phyloP scores from a whole-genome alignment of 2,329 filamentous ascomycete species.

The Shiraia sp. region DNA sequence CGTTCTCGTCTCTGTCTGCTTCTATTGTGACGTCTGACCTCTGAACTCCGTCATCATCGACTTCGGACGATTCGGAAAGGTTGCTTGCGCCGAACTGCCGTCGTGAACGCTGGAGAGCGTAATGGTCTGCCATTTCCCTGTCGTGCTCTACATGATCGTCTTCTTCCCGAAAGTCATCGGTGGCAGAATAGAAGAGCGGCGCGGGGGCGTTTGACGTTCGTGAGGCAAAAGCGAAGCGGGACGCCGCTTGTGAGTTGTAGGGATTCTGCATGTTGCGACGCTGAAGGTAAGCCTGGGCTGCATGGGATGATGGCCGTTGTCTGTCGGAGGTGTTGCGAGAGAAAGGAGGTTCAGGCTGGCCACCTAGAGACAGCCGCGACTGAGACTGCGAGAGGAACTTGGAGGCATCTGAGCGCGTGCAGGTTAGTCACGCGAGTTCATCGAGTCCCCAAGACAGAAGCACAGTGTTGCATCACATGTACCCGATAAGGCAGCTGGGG shows the following conservation, averaged over 20 bases:
- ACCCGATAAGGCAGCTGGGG: slow-evolving; percentile 31
- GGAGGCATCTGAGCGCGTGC: slow-evolving; percentile 75
- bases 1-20: slow-evolving; percentile 47
- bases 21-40: slow-evolving; percentile 56
- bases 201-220: slow-evolving; percentile 77
- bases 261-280: slow-evolving; percentile 67
- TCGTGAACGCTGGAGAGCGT: slow-evolving; percentile 86
- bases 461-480: slow-evolving; percentile 36
- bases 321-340: slow-evolving; percentile 53
- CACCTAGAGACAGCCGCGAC: slow-evolving; percentile 79
- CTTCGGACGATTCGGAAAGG: slow-evolving; percentile 82
- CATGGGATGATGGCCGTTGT: slow-evolving; percentile 51
- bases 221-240: slow-evolving; percentile 78
- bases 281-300: slow-evolving; percentile 55
- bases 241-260: slow-evolving; percentile 71
- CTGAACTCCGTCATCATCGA: slow-evolving; percentile 68
- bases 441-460: slow-evolving; percentile 29
- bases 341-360: slow-evolving; percentile 54
- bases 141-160: slow-evolving; percentile 92
- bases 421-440: slow-evolving; percentile 50
- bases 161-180: slow-evolving; percentile 89
- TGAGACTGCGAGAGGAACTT: slow-evolving; percentile 97
- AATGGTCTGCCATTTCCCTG: slow-evolving; percentile 89
- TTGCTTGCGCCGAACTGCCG: slow-evolving; percentile 84
- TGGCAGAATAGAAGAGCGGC: slow-evolving; percentile 90